These are phyloP conservation scores for Capsicum rhomboideum DNA, from an alignment of 257 asterid species.

Conservation along the genomic window DNA sequence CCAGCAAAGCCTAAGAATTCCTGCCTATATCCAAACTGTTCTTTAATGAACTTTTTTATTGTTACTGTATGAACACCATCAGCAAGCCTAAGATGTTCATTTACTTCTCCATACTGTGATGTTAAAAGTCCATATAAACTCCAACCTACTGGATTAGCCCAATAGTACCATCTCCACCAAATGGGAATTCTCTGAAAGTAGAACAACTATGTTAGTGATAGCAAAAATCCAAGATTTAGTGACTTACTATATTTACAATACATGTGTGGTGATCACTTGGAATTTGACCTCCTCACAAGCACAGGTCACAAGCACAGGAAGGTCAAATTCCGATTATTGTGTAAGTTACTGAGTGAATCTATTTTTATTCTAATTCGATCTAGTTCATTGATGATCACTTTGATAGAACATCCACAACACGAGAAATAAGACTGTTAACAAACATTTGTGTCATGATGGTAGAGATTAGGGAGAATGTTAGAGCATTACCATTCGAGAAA, in stretches of 20 bases:
- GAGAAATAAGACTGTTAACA: neutral
- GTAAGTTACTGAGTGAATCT: neutral
- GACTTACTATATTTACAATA: neutral
- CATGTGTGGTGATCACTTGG: neutral
- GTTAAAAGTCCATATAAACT: slow-evolving; percentile 75
- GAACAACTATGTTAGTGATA: neutral
- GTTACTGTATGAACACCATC: slow-evolving; percentile 46
- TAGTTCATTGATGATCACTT: too few relatives aligned
- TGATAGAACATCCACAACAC: neutral
- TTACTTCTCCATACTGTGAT: slow-evolving; percentile 69
- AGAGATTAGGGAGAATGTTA: neutral
- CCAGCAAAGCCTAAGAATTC: slow-evolving; percentile 62
- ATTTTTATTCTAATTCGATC: neutral
- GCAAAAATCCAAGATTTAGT: neutral
- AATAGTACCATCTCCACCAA: slow-evolving; percentile 98
- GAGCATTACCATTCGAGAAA: slow-evolving; percentile 44
- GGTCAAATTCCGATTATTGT: neutral
- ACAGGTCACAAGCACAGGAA: too few relatives aligned
- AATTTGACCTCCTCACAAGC: neutral
- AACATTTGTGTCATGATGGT: neutral
- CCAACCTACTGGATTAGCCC: slow-evolving; percentile 91
- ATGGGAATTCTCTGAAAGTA: slow-evolving; percentile 66
- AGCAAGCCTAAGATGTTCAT: slow-evolving; percentile 33
- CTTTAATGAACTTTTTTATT: slow-evolving; percentile 42
- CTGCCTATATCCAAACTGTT: slow-evolving; percentile 61